Base-by-base conservation (phyloP, 768 basidiomycete species). In the Plicaturopsis crispa region DNA sequence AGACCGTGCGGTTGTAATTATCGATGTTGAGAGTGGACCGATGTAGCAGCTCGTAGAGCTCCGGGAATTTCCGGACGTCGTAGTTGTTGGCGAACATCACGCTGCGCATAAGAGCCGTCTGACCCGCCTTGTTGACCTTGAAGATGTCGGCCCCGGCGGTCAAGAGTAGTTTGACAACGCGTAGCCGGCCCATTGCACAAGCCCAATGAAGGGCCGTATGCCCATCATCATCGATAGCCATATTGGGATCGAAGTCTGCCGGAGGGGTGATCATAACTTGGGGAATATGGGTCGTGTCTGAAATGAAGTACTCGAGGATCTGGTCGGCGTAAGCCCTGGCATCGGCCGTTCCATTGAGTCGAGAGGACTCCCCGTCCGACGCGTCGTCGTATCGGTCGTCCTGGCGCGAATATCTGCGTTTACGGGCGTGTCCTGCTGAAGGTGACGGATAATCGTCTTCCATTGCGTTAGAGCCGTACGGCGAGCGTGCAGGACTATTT, bases 11-110 rank as follows among this genome's bases (percentile, higher is more conserved):
- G 55, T 98, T 97, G 54, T 81, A 84, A 57, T 92, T 87, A 69
- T 99, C 96, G 62, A 99, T 98, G 57, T 99, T 97, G 51, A 98
- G 83, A 0, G 94, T 97, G 13, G 93, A 94, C n/a, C 91, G 84
- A 53, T 98, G 96, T 24, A 99, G 63, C 11, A 99, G 75, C 56
- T 98, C 93, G 62, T 96, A 97, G 13, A 99, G 69, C 58, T 98
- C 94, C 2, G 92, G 90, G 51, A 99, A 99, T 60, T 99, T 99
- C 48, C 96, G 87, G 33, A 98, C 86, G 59, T 99, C 96, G 56
- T 99, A 99, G 58, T 98, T 99, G 61, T 99, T 99, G 35, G 90
- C 89, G 59, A 98, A 99, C 94, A 98, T 98, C 50, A 99, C 96
- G 52, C 84, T 84, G 12, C 96, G 88, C 96, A 99, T 99, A 31